phyloP scores from a whole-genome alignment of 768 basidiomycete genomes.

The Russula brevipes region DNA sequence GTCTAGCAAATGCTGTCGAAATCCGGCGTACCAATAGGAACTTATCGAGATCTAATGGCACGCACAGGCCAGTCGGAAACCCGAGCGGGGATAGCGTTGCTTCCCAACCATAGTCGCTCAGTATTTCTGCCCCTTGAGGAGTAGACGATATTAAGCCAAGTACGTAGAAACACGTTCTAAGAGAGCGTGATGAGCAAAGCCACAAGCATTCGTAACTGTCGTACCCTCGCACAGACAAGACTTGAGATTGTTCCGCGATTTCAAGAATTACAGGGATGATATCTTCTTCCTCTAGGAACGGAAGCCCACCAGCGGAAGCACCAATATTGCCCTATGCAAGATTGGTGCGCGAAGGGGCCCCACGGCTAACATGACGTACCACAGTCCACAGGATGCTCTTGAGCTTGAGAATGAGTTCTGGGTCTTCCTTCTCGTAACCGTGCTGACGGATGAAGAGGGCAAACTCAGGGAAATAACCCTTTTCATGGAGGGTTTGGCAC shows the following conservation, averaged over 20 bases:
- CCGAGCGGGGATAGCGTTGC: slow-evolving; percentile 84
- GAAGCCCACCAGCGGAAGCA: slow-evolving; percentile 83
- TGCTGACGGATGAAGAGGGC: slow-evolving; percentile 86
- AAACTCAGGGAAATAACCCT: slow-evolving; percentile 87
- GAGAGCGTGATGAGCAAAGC: neutral
- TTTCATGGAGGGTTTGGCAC: slow-evolving; percentile 84
- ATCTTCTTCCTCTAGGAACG: slow-evolving; percentile 93
- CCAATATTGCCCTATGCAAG: slow-evolving; percentile 82
- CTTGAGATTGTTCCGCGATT: slow-evolving; percentile 83
- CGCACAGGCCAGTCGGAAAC: slow-evolving; percentile 82
- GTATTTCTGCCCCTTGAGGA: slow-evolving; percentile 83
- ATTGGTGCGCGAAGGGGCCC: slow-evolving; percentile 3
- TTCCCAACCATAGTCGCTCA: slow-evolving; percentile 92
- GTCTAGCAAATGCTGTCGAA: neutral
- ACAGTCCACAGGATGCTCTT: slow-evolving; percentile 98
- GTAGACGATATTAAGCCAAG: slow-evolving; percentile 91
- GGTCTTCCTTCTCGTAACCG: slow-evolving; percentile 76
- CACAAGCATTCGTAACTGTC: slow-evolving; percentile 26
- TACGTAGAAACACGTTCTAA: slow-evolving; percentile 93
- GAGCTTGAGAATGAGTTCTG: slow-evolving; percentile 77
- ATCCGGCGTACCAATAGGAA: slow-evolving; percentile 64
- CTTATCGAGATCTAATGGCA: slow-evolving; percentile 76
- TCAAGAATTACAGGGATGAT: slow-evolving; percentile 85
- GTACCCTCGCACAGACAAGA: slow-evolving; percentile 91
- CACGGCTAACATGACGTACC: slow-evolving; percentile 38